Evolutionary conservation across 2,329 filamentous ascomycete genomes (phyloP), one percentile per base, ranked within the genome.

Genomic region (Lizonia empirigonia): DNA sequence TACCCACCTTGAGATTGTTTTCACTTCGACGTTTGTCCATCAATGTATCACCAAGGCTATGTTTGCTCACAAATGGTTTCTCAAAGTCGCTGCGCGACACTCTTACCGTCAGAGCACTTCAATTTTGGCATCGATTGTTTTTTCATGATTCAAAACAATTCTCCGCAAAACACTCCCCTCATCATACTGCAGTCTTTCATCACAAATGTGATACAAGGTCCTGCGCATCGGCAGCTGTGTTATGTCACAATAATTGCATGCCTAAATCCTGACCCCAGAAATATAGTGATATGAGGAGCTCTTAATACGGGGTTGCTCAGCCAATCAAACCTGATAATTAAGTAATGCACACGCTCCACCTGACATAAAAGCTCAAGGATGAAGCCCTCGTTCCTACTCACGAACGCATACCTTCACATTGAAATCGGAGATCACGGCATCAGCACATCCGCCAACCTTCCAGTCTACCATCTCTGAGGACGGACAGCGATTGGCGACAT

Each of bases 1-100:
- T 71, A 72, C 69, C 70, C 69, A 59, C 58, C 51, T 63, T 59
- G 56, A 58, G 55, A 53, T 29, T 33, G 57, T 60, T 64, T 44
- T 30, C 48, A 47, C 33, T 58, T 46, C 51, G 51, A 56, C 52
- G 47, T 57, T 47, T 64, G 57, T 58, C 44, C 51, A 23, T 27
- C 30, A 67, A 66, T 64, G 54, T 67, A 66, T 59, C 55, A 65
- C 57, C 58, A 56, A 20, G 10, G 20, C 8, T 19, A 13, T 33
- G 12, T 38, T 33, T 20, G 22, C 32, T 36, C 23, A 23, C 4
- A 18, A 8, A 36, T n/a, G n/a, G 5, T 42, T 13, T 37, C 19
- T 15, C 6, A 1, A 27, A 33, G 20, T 34, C 27, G 34, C 15
- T 27, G 16, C 18, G 27, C 34, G 16, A 36, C 20, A 20, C 16